A percentile compares a stretch with the other conserved stretches of the same genome.
Conservation (phyloP, 1,284 basidiomycete genomes). For the Apiotrichum veenhuisii region DNA sequence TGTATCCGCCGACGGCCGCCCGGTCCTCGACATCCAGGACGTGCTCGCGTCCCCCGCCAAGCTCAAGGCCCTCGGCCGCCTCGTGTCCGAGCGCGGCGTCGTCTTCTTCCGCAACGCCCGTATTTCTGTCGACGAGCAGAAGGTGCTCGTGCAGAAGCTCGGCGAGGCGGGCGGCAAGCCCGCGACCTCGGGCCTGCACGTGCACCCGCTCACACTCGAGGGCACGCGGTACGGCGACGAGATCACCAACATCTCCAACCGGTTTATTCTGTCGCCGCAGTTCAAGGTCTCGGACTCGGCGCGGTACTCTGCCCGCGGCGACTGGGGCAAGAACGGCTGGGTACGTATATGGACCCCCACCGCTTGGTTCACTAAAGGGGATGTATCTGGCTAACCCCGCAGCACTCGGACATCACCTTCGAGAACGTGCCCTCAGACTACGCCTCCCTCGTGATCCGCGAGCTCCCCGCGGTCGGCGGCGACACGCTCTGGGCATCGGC, state of each 20-base stretch:
- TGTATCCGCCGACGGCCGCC: constrained; percentile 21
- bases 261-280: constrained; percentile 36
- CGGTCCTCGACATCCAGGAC: constrained; percentile 25
- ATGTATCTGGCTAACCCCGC: not conserved
- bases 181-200: constrained; percentile 56
- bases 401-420: constrained; percentile 60
- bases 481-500: constrained; percentile 55
- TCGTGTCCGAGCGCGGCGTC: constrained; percentile 62
- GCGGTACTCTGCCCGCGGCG: constrained; percentile 35
- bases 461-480: constrained; percentile 53
- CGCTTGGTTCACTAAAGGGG: no score
- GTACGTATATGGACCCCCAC: constrained; percentile 44
- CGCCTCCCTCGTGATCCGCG: constrained; percentile 59
- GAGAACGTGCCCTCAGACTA: constrained; percentile 64
- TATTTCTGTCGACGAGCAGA: constrained; percentile 52
- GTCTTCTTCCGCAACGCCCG: constrained; percentile 63
- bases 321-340: constrained; percentile 64
- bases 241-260: constrained; percentile 55
- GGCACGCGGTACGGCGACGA: constrained; percentile 53
- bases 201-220: constrained; percentile 59
- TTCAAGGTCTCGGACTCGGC: constrained; percentile 16
- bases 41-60: constrained; percentile 24
- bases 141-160: constrained; percentile 53
- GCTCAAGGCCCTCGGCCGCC: constrained; percentile 28
- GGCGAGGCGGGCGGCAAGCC: constrained; percentile 60